These are phyloP conservation scores for Penicillium sp. DNA, from an alignment of 2,329 filamentous ascomycete species.

Conservation along the genomic window DNA sequence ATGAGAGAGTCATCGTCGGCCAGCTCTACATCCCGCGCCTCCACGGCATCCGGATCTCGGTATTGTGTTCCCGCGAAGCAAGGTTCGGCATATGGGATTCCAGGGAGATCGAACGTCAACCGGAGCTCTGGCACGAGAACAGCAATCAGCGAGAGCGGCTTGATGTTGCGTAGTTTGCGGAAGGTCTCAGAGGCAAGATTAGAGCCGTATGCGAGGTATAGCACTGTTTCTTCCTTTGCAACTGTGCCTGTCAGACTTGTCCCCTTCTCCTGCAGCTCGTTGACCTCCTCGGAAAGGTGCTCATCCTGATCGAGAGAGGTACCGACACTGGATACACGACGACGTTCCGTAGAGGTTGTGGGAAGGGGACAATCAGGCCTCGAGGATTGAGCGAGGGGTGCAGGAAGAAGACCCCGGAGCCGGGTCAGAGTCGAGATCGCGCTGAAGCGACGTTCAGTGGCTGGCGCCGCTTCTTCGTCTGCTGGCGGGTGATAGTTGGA, in stretches of 20 bases:
- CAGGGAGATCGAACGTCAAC: constrained; percentile 79
- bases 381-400: background rate
- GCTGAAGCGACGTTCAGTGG: constrained; percentile 10
- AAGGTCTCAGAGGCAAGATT: constrained; percentile 81
- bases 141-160: constrained; percentile 72
- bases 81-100: constrained; percentile 79
- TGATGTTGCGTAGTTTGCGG: constrained; percentile 68
- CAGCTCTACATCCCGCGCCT: constrained; percentile 1
- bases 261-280: constrained; percentile 15
- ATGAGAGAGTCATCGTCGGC: constrained; percentile 8
- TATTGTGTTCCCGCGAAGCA: constrained; percentile 80
- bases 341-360: constrained; percentile 13
- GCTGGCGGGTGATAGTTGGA: background rate
- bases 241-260: constrained; percentile 3
- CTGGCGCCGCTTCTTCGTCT: constrained; percentile 5
- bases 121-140: constrained; percentile 73
- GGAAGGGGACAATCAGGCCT: constrained; percentile 9
- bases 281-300: constrained; percentile 15
- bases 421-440: constrained; percentile 13
- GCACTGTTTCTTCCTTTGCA: constrained; percentile 49
- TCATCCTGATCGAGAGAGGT: constrained; percentile 19
- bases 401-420: constrained; percentile 10
- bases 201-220: constrained; percentile 87
- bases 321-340: constrained; percentile 10
- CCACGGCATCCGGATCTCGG: constrained; percentile 43